A percentile compares a stretch with the other conserved stretches of the same genome.
Evolutionary conservation across 805 yeast species (phyloP).

Genomic region (Saccharomycopsis malanga): DNA sequence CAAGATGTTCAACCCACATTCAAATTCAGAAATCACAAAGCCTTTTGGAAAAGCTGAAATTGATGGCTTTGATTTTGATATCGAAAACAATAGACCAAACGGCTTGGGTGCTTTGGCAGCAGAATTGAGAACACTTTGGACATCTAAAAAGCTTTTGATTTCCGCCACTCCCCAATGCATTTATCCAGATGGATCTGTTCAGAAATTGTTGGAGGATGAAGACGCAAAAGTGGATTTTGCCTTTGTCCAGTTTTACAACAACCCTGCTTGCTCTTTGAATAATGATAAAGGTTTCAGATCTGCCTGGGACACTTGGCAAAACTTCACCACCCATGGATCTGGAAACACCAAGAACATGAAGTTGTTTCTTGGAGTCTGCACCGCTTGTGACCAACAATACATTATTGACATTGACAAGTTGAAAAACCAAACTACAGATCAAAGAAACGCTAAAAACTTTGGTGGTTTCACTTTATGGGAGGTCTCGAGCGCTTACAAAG

Average conservation of each 20-base stretch:
- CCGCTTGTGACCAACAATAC: constrained; percentile 51
- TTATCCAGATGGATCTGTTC: constrained; percentile 53
- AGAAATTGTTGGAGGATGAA: constrained; percentile 41
- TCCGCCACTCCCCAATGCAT: constrained; percentile 80
- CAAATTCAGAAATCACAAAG: constrained; percentile 30
- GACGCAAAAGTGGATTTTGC: constrained; percentile 57
- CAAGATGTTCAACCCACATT: constrained; percentile 50
- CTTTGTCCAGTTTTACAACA: constrained; percentile 73
- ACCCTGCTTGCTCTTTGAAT: constrained; percentile 40
- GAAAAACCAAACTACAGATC: constrained; percentile 1
- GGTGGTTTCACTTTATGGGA: constrained; percentile 21
- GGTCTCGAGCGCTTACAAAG: constrained; percentile 7
- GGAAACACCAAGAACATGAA: constrained; percentile 41
- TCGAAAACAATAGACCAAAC: constrained; percentile 54
- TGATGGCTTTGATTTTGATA: constrained; percentile 92
- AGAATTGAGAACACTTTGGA: constrained; percentile 34
- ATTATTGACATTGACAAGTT: constrained; percentile 32
- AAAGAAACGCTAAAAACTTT: constrained; percentile 2
- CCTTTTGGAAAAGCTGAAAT: constrained; percentile 49
- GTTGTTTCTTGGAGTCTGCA: constrained; percentile 58
- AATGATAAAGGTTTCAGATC: constrained; percentile 37
- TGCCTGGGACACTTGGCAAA: constrained; percentile 39
- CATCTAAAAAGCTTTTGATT: constrained; percentile 47
- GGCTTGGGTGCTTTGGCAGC: constrained; percentile 63
- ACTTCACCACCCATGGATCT: constrained; percentile 32